Evolutionary conservation across 257 asterid species (phyloP), one percentile per base, ranked within the genome.

Genomic region (Prunella vulgaris): DNA sequence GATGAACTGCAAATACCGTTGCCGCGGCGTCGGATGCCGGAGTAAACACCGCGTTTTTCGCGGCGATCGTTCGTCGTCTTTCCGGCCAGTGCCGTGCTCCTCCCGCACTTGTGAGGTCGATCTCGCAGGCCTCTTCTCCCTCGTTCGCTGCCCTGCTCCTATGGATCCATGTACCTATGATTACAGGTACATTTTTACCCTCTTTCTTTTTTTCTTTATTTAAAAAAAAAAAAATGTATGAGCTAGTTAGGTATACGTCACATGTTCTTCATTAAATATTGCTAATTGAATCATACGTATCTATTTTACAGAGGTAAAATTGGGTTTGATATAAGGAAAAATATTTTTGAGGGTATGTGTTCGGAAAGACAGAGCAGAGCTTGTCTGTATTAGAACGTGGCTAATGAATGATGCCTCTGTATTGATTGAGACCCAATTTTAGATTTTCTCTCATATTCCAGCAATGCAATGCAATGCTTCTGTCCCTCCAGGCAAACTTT

Each of bases 101-200:
- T 85, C 94, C 10, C 8, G 32, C 53, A 20, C 32, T 32, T 87
- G 94, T 51, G 74, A 68, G 72, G 17, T 53, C 9, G 88, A 78
- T 66, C 83, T 87, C 0, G 59, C 81, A 10, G 63, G 68, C 52
- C 76, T 84, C 63, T 87, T 87, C 75, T 87, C 94, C 28, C 79
- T 87, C 0, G 17, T 76, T 17, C 61, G 71, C 17, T 87, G 94
- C 64, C 79, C 81, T 28, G 73, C 88, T 17, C 82, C 87, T 0
- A n/a, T 6, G 69, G 70, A 72, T 59, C 90, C 90, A 7, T 87
- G 94, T 58, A 67, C 81, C 27, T 87, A 81, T 57, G 87, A 85
- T 74, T 87, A 84, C 87, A 81, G 88, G 90, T 87, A 40, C 12
- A 12, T 46, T n/a, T 46, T 46, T 9, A 18, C 17, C 0, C 3